phyloP scores from a whole-genome alignment of 768 basidiomycete species.

The Macrocybe gigantea region DNA sequence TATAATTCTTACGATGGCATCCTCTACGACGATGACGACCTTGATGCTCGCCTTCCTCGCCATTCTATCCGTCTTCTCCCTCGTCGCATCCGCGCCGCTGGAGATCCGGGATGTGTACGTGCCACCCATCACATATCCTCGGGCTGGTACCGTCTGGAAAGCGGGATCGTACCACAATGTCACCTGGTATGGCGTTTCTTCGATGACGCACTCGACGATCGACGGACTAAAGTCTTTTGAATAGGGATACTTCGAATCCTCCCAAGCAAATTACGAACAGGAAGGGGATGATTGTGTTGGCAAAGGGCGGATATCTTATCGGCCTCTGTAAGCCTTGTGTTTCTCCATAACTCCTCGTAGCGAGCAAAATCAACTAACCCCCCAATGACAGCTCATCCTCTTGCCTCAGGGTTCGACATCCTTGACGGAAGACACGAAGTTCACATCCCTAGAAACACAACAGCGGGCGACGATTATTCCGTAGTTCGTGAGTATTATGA shows the following conservation, averaged over 20 bases:
- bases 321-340: conserved; percentile 19
- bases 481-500: conserved; percentile 29
- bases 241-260: conserved; percentile 32
- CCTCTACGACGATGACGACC: conserved; percentile 9
- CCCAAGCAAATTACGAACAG: conserved; percentile 45
- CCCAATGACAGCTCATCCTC: conserved; percentile 15
- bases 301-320: conserved; percentile 23
- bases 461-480: conserved; percentile 26
- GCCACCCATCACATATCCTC: conserved; percentile 35
- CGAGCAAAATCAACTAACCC: too few species aligned
- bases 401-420: conserved; percentile 32
- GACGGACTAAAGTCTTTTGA: background rate
- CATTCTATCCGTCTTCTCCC: conserved; percentile 15
- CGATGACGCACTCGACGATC: background rate
- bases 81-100: conserved; percentile 24
- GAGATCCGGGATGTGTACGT: conserved; percentile 42
- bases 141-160: conserved; percentile 30
- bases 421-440: conserved; percentile 25
- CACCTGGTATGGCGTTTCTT: conserved; percentile 30
- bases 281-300: conserved; percentile 35
- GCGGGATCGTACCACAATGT: conserved; percentile 34
- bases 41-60: conserved; percentile 13
- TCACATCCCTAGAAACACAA: conserved; percentile 26
- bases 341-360: too few species aligned
- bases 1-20: conserved; percentile 1